These are phyloP conservation scores for Zymoseptoria brevis DNA, from an alignment of 2,329 filamentous ascomycete species.

Conservation along the genomic window DNA sequence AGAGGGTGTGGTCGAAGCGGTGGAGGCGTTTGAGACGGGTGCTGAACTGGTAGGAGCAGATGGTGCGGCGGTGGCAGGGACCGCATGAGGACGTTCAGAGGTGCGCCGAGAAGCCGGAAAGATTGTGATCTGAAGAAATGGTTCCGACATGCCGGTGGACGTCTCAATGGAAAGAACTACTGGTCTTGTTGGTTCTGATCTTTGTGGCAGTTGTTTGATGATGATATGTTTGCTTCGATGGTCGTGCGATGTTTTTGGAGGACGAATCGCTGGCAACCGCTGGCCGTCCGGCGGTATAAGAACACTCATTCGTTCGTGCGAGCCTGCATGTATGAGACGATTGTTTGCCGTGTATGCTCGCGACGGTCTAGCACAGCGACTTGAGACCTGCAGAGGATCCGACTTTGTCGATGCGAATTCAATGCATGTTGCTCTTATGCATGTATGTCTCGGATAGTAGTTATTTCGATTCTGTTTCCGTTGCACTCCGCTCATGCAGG, in stretches of 20 bases:
- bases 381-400: neutral
- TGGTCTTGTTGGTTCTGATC: neutral
- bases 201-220: neutral
- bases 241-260: neutral
- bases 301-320: neutral
- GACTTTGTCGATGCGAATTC: neutral
- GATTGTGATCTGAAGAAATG: neutral
- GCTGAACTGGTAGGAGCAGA: neutral
- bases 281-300: neutral
- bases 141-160: neutral
- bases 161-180: neutral
- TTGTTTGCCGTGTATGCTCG: neutral
- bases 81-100: neutral
- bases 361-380: neutral
- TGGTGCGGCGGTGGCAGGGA: too few relatives aligned
- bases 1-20: neutral
- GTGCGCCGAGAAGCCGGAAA: neutral
- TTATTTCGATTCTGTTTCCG: neutral
- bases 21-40: neutral
- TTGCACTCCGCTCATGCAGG: neutral
- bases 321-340: neutral
- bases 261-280: neutral
- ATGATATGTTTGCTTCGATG: neutral
- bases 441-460: neutral
- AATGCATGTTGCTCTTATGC: neutral